Evolutionary conservation across 2,329 filamentous ascomycete species (phyloP), one percentile per base, ranked within the genome.

Genomic region (Sporothrix luriei): DNA sequence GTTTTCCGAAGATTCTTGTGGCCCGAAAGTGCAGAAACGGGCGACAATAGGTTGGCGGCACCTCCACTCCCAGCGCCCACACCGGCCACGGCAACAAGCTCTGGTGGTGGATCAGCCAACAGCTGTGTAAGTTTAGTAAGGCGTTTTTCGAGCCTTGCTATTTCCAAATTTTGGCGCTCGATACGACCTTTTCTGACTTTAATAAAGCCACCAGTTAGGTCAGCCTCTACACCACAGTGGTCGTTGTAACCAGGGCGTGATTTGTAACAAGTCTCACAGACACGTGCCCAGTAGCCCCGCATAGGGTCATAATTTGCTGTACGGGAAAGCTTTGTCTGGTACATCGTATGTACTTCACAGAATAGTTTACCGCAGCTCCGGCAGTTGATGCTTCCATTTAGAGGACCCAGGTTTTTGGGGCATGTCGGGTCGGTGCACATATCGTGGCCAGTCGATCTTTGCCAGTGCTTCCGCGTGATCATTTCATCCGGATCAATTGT

Each of bases 181-280:
- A 97, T 89, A 51, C 84, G 91, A 73, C 89, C 91, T 75, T 90
- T 87, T 70, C 95, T 84, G n/a, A 91, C 85, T 3, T 85, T 84
- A 14, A 84, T 80, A 75, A 99, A 97, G 3, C 82, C 81, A n/a
- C 82, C 81, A 3, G 88, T 93, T 75, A 93, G 91, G 75, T 97
- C 90, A 71, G 88, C 83, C 70, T 89, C 82, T 2, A 90, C 78
- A 0, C 93, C 92, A 69, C 86, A 87, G 75, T 94, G 91, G 76
- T 99, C 94, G 77, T 96, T 97, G 80, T 99, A 99, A 3, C 95
- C 95, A 33, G 94, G 92, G 75, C 95, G 87, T 66, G 93, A 97
- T 81, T 97, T 98, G 82, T 95, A 99, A 80, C 95, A 99, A n/a
- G 95, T 98, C 82, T 99, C 95, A 77, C 95, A 99, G 1, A 98